Base-by-base conservation (phyloP, 306 rosid genomes). In the Malus orientalis region DNA sequence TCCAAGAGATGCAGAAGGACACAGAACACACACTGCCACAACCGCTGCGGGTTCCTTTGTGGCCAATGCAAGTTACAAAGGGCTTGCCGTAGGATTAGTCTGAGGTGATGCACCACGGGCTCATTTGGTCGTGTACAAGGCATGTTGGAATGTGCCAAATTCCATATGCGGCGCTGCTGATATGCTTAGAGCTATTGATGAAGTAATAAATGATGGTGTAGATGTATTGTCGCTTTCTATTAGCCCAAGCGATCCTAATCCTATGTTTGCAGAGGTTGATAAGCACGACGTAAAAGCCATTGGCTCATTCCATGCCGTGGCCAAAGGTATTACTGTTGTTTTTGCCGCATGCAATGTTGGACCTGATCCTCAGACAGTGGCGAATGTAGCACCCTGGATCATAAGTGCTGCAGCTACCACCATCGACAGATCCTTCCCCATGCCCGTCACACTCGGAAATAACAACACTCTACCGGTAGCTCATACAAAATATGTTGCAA, bases 291-390 rank as follows among this genome's bases (percentile, higher is more conserved):
- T 74, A 45, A 79, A 83, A 60, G 65, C 85, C 66, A 15, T 80
- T 10, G 88, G 89, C 30, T 79, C 91, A 3, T 88, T 81, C 74
- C 91, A 85, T 73, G 91, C 84, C 33, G 86, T 73, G 70, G 84
- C 78, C 18, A 78, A 81, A 71, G 89, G 89, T 19, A 84, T 88
- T 25, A 67, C 59, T 20, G 88, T 88, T 29, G 81, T 88, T 18
- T 73, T 84, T 69, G 61, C 81, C 8, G 82, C 87, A 16, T 88
- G 80, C 57, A 88, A 88, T 67, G 62, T 1, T 2, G 91, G 91
- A 11, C 89, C 89, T 67, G 29, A 60, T 62, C 74, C 83, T 11
- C 78, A 81, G 63, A 76, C 89, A 3, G 78, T 85, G 47, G 67
- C 74, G 57, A 88, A 84, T 65, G 69, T 84, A 22, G 73, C 87